Evolutionary conservation across 1,139 yeast species (phyloP).

Genomic region (Chernovozyma sophiae-reginae): DNA sequence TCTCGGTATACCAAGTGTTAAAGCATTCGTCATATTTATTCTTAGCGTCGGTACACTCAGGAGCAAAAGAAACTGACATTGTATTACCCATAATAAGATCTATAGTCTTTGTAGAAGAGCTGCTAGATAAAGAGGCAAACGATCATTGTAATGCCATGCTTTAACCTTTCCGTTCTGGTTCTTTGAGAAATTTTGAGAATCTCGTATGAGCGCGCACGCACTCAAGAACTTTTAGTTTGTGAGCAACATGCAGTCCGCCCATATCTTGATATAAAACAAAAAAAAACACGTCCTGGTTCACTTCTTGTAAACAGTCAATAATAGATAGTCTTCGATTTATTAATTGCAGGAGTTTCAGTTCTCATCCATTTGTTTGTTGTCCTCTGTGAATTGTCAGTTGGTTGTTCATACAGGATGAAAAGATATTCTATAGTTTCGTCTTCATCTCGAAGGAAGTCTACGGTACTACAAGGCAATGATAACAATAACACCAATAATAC

Average conservation of each 20-base stretch:
- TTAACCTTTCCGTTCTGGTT: no score
- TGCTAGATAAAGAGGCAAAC: neutral
- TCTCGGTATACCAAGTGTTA: slow-evolving; percentile 93
- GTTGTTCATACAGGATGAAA: slow-evolving; percentile 28
- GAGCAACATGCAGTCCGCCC: no score
- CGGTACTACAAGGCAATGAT: slow-evolving; percentile 7
- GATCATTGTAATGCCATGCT: no score
- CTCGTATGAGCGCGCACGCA: no score
- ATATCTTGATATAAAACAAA: no score
- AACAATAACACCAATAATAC: slow-evolving; percentile 9
- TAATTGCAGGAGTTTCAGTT: no score
- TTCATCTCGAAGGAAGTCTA: slow-evolving; percentile 34
- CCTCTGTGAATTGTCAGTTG: no score
- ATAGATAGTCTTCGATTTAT: no score
- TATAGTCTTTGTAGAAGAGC: neutral
- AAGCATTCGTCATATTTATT: slow-evolving; percentile 87
- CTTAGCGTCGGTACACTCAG: slow-evolving; percentile 89
- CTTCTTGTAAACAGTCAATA: no score
- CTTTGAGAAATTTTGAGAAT: neutral
- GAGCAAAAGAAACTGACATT: slow-evolving; percentile 94
- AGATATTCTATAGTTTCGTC: slow-evolving; percentile 40
- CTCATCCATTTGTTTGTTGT: no score
- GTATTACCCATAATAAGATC: slow-evolving; percentile 57
- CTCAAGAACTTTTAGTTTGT: no score
- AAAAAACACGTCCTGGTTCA: no score